Base-by-base conservation (phyloP, 2,329 filamentous ascomycete genomes). In the Teratosphaeria destructans region DNA sequence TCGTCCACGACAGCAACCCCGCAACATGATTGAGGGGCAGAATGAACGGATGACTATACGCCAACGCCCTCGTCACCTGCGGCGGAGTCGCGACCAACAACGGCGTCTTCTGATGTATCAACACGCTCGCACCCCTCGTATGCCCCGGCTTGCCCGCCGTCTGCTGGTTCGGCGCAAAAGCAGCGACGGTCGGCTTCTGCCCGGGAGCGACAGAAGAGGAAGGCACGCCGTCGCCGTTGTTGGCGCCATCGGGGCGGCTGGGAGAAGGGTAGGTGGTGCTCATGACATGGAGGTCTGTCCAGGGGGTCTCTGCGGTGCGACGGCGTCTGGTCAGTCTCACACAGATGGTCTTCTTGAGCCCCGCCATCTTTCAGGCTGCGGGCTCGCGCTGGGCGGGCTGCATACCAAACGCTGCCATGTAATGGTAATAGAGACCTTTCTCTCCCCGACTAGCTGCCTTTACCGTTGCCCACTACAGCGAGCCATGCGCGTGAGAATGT, bases 51-150 rank as follows among this genome's bases (percentile, higher is more conserved):
- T 99, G 93, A 64, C 92, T 96, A 73, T 97, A 96, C 64, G 93
- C 93, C 61, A 99, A 81, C 14, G 93, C 92, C 67, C 94, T 85
- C 2, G 94, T 99, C 72, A 99, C 87, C 71, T 96, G 90, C 1
- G 94, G 94, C 52, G 94, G 94, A 10, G 94, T 99, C 16, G 93
- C 91, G 61, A 95, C 86, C 19, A 99, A 82, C 54, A 99, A 77
- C 11, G 94, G 94, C 16, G 90, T 96, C 76, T 97, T 99, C 74
- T 96, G 93, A 75, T 97, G 92, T 23, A 99, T 92, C 66, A 97
- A 85, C 67, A 99, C 92, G 3, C 65, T 66, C 10, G 65, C 63
- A 19, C 63, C 63, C 16, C 60, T 63, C 39, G 60, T 59, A 5
- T 49, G 43, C 19, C 43, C 19, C 19, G 43, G 19, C 8, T 57